A percentile compares a stretch with the other conserved stretches of the same genome.
Conservation (phyloP, 1,284 basidiomycete genomes). For the Ceratobasidium sp. region DNA sequence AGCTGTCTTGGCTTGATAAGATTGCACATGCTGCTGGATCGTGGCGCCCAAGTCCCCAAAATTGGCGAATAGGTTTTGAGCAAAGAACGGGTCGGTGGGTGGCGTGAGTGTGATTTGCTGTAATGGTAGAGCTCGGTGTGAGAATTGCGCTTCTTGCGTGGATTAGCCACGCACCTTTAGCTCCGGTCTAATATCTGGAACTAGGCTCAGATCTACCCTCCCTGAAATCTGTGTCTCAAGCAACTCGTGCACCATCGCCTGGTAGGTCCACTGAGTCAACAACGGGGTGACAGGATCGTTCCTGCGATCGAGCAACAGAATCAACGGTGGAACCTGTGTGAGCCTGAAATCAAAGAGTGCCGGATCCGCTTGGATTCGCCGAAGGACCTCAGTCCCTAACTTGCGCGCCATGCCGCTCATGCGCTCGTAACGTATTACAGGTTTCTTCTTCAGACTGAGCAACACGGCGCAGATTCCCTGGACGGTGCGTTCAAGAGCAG, state of each 20-base stretch:
- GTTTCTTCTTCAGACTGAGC: constrained; percentile 96
- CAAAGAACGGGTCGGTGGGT: constrained; percentile 95
- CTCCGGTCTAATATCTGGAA: constrained; percentile 91
- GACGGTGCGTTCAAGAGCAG: constrained; percentile 82
- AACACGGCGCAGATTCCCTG: constrained; percentile 90
- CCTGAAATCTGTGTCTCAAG: constrained; percentile 91
- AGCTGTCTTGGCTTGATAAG: constrained; percentile 87
- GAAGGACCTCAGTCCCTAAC: constrained; percentile 87
- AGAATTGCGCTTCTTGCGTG: not conserved
- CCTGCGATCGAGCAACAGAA: constrained; percentile 88
- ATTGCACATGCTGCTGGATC: constrained; percentile 93
- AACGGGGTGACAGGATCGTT: constrained; percentile 99
- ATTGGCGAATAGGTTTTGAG: constrained; percentile 90
- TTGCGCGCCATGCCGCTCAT: constrained; percentile 94
- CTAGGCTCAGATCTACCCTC: constrained; percentile 85
- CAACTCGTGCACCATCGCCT: constrained; percentile 99
- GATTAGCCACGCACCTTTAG: constrained; percentile 71
- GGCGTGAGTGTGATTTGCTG: constrained; percentile 96
- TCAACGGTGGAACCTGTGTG: constrained; percentile 79
- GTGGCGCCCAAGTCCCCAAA: constrained; percentile 97
- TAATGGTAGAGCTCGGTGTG: constrained; percentile 23
- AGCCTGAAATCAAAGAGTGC: constrained; percentile 82
- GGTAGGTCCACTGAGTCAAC: constrained; percentile 99
- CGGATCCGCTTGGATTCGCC: constrained; percentile 73
- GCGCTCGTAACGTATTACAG: constrained; percentile 92